Evolutionary conservation across 306 rosid species (phyloP).

Genomic region (Sicyos edulis): DNA sequence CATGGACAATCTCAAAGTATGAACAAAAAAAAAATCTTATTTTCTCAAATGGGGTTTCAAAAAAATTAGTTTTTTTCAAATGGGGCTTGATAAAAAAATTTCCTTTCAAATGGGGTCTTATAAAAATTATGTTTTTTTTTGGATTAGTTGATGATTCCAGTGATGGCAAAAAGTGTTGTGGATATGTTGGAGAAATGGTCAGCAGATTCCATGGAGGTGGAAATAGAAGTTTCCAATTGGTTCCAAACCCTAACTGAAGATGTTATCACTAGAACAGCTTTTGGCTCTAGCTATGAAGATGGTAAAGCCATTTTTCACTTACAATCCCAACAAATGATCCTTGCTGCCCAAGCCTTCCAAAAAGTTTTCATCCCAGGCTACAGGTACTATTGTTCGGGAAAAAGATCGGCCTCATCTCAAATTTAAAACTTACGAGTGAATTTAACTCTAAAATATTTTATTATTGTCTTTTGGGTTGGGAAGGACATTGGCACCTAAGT

Average conservation of each 20-base stretch:
- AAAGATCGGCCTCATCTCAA: too few relatives aligned
- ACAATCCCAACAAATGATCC: slow-evolving; percentile 72
- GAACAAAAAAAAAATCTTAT: neutral
- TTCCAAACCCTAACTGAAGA: slow-evolving; percentile 82
- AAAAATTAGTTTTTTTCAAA: too few relatives aligned
- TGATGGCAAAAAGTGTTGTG: slow-evolving; percentile 67
- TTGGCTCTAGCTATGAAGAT: slow-evolving; percentile 88
- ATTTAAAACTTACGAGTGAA: too few relatives aligned
- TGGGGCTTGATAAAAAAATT: neutral
- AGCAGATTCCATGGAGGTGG: slow-evolving; percentile 59
- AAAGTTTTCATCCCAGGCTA: slow-evolving; percentile 85
- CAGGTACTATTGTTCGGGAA: slow-evolving; percentile 37
- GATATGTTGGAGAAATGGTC: slow-evolving; percentile 80
- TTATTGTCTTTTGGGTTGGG: too few relatives aligned
- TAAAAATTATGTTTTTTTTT: neutral
- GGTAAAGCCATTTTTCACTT: slow-evolving; percentile 75
- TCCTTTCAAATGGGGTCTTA: neutral
- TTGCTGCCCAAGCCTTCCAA: slow-evolving; percentile 83
- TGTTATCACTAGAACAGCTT: slow-evolving; percentile 71
- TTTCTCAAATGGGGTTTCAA: neutral
- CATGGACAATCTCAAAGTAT: slow-evolving; percentile 93
- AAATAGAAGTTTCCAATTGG: slow-evolving; percentile 81
- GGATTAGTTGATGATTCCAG: slow-evolving; percentile 67
- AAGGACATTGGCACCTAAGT: too few relatives aligned
- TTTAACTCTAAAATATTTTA: too few relatives aligned